phyloP scores from a whole-genome alignment of 768 basidiomycete species.

The Suillus paluster region DNA sequence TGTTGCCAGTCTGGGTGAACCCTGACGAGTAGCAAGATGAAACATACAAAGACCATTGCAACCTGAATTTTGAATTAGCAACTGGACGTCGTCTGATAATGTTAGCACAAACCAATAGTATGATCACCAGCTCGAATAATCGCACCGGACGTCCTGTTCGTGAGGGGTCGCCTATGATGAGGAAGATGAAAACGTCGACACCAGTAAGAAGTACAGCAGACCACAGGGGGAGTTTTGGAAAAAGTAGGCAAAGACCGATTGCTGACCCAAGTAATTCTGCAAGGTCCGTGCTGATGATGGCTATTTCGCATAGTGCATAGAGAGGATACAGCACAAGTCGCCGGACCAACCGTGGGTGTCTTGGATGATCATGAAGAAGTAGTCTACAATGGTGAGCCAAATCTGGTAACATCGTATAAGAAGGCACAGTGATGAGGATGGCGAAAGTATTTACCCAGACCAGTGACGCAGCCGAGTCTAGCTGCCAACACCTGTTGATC shows the following conservation, averaged over 20 bases:
- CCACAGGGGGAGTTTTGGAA: slow-evolving; percentile 53
- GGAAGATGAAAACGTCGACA: slow-evolving; percentile 51
- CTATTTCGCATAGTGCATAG: slow-evolving; percentile 49
- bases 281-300: slow-evolving; percentile 60
- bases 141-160: slow-evolving; percentile 37
- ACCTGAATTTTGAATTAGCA: slow-evolving; percentile 24
- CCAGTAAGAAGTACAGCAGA: slow-evolving; percentile 53
- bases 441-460: slow-evolving; percentile 22
- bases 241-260: slow-evolving; percentile 58
- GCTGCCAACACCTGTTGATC: slow-evolving; percentile 40
- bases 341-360: slow-evolving; percentile 41
- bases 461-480: slow-evolving; percentile 43
- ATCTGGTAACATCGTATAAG: slow-evolving; percentile 31
- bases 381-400: slow-evolving; percentile 52
- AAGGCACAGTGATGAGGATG: background rate
- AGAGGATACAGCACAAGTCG: slow-evolving; percentile 50
- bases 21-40: slow-evolving; percentile 47
- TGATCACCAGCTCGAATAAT: slow-evolving; percentile 43
- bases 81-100: background rate
- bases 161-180: slow-evolving; percentile 44
- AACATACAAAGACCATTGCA: slow-evolving; percentile 27
- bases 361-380: slow-evolving; percentile 49
- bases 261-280: slow-evolving; percentile 66
- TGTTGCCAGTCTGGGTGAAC: slow-evolving; percentile 45
- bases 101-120: slow-evolving; percentile 32